These are phyloP conservation scores for Pleurotus sapidus DNA, from an alignment of 768 basidiomycete species.

Conservation along the genomic window DNA sequence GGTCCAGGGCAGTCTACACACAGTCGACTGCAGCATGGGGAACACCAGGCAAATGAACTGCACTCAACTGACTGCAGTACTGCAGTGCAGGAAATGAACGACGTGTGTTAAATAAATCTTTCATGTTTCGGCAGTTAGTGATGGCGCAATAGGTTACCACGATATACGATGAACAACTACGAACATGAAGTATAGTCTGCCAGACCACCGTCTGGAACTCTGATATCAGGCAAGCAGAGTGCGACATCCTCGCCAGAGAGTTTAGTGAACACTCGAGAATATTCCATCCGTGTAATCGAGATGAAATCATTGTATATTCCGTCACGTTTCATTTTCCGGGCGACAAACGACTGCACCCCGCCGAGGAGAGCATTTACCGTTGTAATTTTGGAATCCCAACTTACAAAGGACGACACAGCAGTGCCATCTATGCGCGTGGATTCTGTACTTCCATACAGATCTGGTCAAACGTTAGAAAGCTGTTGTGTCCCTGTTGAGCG, in stretches of 20 bases:
- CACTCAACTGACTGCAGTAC: background rate
- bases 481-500: background rate
- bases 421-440: slow-evolving; percentile 19
- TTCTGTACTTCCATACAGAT: slow-evolving; percentile 20
- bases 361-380: slow-evolving; percentile 21
- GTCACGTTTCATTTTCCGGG: slow-evolving; percentile 15
- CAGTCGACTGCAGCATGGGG: background rate
- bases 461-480: background rate
- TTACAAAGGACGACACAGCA: slow-evolving; percentile 20
- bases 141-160: slow-evolving; percentile 8
- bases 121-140: background rate
- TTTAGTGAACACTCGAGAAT: slow-evolving; percentile 11
- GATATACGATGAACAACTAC: background rate
- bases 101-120: background rate
- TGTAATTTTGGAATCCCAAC: slow-evolving; percentile 22
- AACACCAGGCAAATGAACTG: background rate
- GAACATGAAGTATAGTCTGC: slow-evolving; percentile 15
- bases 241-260: slow-evolving; percentile 12
- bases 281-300: slow-evolving; percentile 10
- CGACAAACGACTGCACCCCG: slow-evolving; percentile 16
- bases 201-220: slow-evolving; percentile 14
- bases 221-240: slow-evolving; percentile 13
- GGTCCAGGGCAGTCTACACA: background rate
- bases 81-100: background rate
- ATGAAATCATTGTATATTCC: slow-evolving; percentile 17